A percentile compares a stretch with the other conserved stretches of the same genome.
phyloP scores from a whole-genome alignment of 2,329 filamentous ascomycete genomes.

The Monosporascus sp. region DNA sequence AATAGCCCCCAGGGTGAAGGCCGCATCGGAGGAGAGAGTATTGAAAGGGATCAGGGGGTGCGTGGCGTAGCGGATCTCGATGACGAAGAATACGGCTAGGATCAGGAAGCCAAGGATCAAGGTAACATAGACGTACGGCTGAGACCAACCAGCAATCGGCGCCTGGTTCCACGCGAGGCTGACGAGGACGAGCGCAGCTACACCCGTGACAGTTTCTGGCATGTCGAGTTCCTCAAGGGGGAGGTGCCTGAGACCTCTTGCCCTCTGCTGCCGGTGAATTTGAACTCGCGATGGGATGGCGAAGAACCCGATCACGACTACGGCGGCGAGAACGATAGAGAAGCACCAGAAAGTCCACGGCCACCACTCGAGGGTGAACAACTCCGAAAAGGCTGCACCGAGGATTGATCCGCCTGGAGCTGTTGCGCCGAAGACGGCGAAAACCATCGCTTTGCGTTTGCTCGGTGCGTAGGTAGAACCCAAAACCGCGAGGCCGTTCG shows the following conservation, averaged over 20 bases:
- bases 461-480: constrained; percentile 42
- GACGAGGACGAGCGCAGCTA: constrained; percentile 46
- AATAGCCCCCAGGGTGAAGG: constrained; percentile 51
- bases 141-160: constrained; percentile 44
- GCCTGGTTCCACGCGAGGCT: constrained; percentile 59
- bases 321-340: constrained; percentile 20
- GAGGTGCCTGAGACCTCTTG: not conserved
- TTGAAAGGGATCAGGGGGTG: constrained; percentile 54
- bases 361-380: constrained; percentile 25
- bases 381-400: constrained; percentile 21
- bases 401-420: constrained; percentile 27
- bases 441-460: constrained; percentile 28
- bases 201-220: constrained; percentile 29
- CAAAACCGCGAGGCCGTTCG: constrained; percentile 52
- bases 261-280: not conserved
- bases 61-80: constrained; percentile 39
- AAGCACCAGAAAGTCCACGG: constrained; percentile 25
- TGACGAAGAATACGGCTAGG: constrained; percentile 42
- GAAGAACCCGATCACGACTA: constrained; percentile 14
- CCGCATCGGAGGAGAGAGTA: constrained; percentile 40
- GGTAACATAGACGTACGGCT: constrained; percentile 43
- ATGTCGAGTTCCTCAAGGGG: constrained; percentile 19
- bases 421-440: constrained; percentile 29
- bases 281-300: constrained; percentile 9
- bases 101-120: constrained; percentile 47